Base-by-base conservation (phyloP, 2,329 filamentous ascomycete genomes). In the Blastomyces parvus region DNA sequence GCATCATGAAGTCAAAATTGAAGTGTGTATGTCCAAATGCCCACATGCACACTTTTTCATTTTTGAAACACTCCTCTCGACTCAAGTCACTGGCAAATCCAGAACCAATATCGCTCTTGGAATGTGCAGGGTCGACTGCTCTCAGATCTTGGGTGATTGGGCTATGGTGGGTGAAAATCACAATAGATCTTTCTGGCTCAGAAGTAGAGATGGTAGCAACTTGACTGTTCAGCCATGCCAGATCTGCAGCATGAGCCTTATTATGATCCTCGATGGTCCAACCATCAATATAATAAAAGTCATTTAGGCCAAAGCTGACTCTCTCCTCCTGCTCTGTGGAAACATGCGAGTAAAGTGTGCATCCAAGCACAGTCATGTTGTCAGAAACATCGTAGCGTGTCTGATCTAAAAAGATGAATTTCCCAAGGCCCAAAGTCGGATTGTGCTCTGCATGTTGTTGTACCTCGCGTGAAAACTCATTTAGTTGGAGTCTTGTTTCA, bases 11-110 rank as follows among this genome's bases (percentile, higher is more conserved):
- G 60, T 76, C 72, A 67, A 74, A 79, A 65, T 78, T 79, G 65
- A 72, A 80, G 68, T 82, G 80, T 14, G 79, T 82, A 66, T 82
- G 79, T 1, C 80, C 79, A 70, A 80, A 81, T 1, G 75, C 79
- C 80, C 79, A 81, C 2, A 79, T 27, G 44, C 69, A 71, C 4
- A 81, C 79, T 3, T 64, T 70, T 0, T 63, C 64, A 62, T 69
- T 74, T 40, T 61, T 72, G 76, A 75, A 81, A 62, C 78, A 80
- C 14, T 62, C 36, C 59, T 80, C 71, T 1, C 46, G 63, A 0
- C 67, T 70, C 55, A 82, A 66, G 66, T 81, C 76, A 2, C 78
- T 80, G 25, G 74, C 70, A 66, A 81, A 81, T 2, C 71, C 78
- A 1, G 71, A 74, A 0, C 69, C 69, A 7, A 74, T 70, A 7